A percentile compares a stretch with the other conserved stretches of the same genome.
phyloP scores from a whole-genome alignment of 2,329 filamentous ascomycete genomes.

The Nemania sp. region DNA sequence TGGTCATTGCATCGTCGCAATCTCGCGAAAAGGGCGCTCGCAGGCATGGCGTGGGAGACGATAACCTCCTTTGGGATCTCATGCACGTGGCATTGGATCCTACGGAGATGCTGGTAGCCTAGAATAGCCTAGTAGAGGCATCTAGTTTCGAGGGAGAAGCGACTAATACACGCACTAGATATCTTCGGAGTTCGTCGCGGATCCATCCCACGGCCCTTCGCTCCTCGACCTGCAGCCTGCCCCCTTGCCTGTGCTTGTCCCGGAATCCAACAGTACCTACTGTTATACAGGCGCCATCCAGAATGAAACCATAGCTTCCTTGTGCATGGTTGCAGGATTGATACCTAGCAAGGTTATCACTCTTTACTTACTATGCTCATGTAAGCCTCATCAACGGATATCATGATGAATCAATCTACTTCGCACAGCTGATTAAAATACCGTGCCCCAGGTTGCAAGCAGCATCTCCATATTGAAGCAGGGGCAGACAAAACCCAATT shows the following conservation, averaged over 20 bases:
- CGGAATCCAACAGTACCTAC: too few species aligned
- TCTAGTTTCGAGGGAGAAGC: too few species aligned
- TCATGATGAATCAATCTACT: background rate
- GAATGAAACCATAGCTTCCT: too few species aligned
- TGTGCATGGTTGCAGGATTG: too few species aligned
- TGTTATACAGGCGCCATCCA: too few species aligned
- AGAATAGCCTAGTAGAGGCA: background rate
- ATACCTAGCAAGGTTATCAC: too few species aligned
- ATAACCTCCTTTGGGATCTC: slow-evolving; percentile 11
- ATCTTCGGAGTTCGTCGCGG: background rate
- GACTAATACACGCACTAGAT: too few species aligned
- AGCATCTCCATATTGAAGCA: too few species aligned
- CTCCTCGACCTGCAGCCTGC: slow-evolving; percentile 18
- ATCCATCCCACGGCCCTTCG: slow-evolving; percentile 8
- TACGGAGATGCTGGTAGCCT: background rate
- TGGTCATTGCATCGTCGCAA: slow-evolving; percentile 20
- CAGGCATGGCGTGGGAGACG: background rate
- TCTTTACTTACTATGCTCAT: background rate
- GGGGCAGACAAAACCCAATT: too few species aligned
- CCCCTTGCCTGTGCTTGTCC: slow-evolving; percentile 18
- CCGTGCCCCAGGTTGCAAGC: too few species aligned
- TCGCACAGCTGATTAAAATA: background rate
- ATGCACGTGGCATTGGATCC: slow-evolving; percentile 23
- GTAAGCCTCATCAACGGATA: background rate
- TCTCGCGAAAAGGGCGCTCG: slow-evolving; percentile 15